A percentile compares a stretch with the other conserved stretches of the same genome.
Evolutionary conservation across 495 filamentous ascomycete species (phyloP).

Genomic region (Oleoguttula mirabilis): DNA sequence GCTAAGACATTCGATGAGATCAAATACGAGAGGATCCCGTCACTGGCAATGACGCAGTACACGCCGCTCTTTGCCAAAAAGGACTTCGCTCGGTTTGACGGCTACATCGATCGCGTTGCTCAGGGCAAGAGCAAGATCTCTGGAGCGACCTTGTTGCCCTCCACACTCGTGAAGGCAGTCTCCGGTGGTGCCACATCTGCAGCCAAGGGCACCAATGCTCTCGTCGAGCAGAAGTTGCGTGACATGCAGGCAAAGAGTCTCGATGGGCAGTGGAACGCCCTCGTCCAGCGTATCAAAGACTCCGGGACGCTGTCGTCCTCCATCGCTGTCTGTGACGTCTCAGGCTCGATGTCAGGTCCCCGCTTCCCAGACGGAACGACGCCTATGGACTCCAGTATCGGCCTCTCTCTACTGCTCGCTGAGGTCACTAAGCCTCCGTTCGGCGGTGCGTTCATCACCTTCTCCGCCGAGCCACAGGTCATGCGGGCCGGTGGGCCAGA

Average conservation of each 20-base stretch:
- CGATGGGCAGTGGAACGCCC: conserved; percentile 36
- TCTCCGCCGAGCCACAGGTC: conserved; percentile 26
- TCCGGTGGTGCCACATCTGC: background rate
- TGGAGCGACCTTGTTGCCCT: conserved; percentile 35
- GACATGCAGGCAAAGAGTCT: conserved; percentile 22
- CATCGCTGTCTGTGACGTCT: conserved; percentile 39
- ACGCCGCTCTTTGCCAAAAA: conserved; percentile 31
- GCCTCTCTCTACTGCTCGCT: conserved; percentile 36
- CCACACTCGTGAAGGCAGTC: conserved; percentile 24
- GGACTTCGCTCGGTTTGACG: conserved; percentile 33
- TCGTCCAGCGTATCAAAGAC: conserved; percentile 38
- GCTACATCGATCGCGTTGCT: conserved; percentile 33
- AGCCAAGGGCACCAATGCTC: conserved; percentile 2
- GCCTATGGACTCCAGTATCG: conserved; percentile 37
- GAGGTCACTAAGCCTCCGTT: conserved; percentile 35
- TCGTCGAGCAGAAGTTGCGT: conserved; percentile 13
- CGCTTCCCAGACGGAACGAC: conserved; percentile 30
- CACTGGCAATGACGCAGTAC: conserved; percentile 39
- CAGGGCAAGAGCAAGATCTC: conserved; percentile 29
- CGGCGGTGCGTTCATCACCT: conserved; percentile 37
- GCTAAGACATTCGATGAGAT: conserved; percentile 31
- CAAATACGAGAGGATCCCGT: conserved; percentile 37
- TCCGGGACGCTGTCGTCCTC: conserved; percentile 32
- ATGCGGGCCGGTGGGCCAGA: conserved; percentile 24
- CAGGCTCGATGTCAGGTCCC: conserved; percentile 31